These are phyloP conservation scores for Ascoidea tarda DNA, from an alignment of 805 yeast species.

Conservation along the genomic window DNA sequence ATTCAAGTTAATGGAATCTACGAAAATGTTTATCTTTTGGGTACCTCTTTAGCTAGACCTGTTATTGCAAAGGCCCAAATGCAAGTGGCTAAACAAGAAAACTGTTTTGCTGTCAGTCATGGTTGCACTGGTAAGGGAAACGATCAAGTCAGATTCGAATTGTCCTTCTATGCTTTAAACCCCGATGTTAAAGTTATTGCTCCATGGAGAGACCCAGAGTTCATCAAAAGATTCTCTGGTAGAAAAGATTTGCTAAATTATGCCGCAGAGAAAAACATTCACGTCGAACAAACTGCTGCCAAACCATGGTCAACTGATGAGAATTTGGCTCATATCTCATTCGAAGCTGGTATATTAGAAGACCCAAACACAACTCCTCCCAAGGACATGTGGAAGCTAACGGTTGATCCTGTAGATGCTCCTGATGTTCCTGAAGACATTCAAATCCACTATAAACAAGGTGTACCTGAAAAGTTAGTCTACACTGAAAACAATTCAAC, in stretches of 20 bases:
- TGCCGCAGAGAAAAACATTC: conserved; percentile 84
- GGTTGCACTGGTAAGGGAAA: conserved; percentile 99
- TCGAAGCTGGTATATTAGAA: conserved; percentile 98
- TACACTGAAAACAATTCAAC: conserved; percentile 40
- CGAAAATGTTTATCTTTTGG: conserved; percentile 92
- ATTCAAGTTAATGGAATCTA: conserved; percentile 95
- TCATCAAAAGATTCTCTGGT: conserved; percentile 93
- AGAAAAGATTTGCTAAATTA: conserved; percentile 92
- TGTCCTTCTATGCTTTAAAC: conserved; percentile 92
- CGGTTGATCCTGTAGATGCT: conserved; percentile 91
- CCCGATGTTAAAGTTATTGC: conserved; percentile 96
- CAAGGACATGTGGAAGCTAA: conserved; percentile 99
- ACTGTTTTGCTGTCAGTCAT: conserved; percentile 96
- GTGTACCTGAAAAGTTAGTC: conserved; percentile 73
- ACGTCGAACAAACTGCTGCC: conserved; percentile 94
- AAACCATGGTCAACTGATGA: conserved; percentile 99
- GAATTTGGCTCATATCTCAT: conserved; percentile 97
- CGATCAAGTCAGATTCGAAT: conserved; percentile 97
- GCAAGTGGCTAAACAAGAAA: conserved; percentile 90
- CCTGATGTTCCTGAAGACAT: conserved; percentile 89
- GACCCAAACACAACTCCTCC: conserved; percentile 99
- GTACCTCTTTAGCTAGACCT: conserved; percentile 98
- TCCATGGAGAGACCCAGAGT: conserved; percentile 97
- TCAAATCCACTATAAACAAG: conserved; percentile 68
- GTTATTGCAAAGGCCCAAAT: conserved; percentile 98